phyloP scores from a whole-genome alignment of 176 grass and related monocot genomes.

The Aegilops speltoides region DNA sequence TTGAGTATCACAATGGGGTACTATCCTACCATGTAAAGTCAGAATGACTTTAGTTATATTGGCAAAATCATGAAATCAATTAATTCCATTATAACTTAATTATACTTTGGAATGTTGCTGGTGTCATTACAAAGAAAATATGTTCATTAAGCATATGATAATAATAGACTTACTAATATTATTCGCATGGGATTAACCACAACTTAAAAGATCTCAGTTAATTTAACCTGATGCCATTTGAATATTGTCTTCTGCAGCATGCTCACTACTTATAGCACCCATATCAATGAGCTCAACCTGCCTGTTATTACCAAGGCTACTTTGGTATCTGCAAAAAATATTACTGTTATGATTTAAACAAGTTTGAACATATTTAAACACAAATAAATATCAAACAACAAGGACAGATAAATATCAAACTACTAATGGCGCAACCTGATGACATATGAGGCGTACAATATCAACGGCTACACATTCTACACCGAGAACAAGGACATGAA shows the following conservation, averaged over 20 bases:
- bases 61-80: neutral
- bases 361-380: too few species aligned
- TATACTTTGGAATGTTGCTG: neutral
- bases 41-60: neutral
- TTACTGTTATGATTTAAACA: too few species aligned
- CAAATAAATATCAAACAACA: too few species aligned
- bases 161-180: neutral
- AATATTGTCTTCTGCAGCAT: slow-evolving; percentile 61
- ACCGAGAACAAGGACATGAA: too few species aligned
- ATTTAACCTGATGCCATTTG: slow-evolving; percentile 80
- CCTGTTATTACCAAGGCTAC: slow-evolving; percentile 90
- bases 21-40: neutral
- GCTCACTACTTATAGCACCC: slow-evolving; percentile 67
- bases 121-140: slow-evolving; percentile 14
- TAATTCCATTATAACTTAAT: neutral
- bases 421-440: too few species aligned
- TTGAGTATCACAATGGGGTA: too few species aligned
- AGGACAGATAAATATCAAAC: too few species aligned
- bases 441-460: too few species aligned
- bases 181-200: neutral
- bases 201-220: neutral
- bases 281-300: slow-evolving; percentile 86
- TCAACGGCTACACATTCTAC: too few species aligned
- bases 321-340: slow-evolving; percentile 94
- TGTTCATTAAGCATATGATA: neutral